Evolutionary conservation across 805 yeast species (phyloP).

Genomic region (Dipodascus geniculatus): DNA sequence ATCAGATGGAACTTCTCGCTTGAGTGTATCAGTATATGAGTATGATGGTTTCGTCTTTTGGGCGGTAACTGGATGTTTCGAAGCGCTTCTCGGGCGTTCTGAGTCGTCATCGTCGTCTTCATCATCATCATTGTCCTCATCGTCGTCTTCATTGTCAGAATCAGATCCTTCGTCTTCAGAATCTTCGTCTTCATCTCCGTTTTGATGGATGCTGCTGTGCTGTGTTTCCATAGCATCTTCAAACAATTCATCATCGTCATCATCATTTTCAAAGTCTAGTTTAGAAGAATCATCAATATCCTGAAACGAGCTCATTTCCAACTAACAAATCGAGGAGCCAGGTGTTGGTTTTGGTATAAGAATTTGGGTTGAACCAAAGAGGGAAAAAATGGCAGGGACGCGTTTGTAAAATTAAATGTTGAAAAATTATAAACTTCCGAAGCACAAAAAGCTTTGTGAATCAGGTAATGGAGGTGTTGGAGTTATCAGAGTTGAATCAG

Average conservation of each 20-base stretch:
- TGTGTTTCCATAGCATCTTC: constrained; percentile 24
- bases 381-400: neutral
- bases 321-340: neutral
- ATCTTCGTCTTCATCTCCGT: constrained; percentile 13
- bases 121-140: constrained; percentile 13
- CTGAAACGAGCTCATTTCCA: constrained; percentile 2
- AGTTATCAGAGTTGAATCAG: too few relatives aligned
- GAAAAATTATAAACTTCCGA: neutral
- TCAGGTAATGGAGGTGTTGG: too few relatives aligned
- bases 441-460: too few relatives aligned
- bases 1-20: constrained; percentile 10
- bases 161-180: constrained; percentile 13
- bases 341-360: neutral
- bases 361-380: neutral
- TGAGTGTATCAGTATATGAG: constrained; percentile 11
- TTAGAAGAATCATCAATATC: constrained; percentile 6
- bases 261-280: constrained; percentile 9
- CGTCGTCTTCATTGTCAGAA: constrained; percentile 16
- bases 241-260: constrained; percentile 20
- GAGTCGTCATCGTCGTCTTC: constrained; percentile 8
- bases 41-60: constrained; percentile 14
- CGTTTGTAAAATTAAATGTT: neutral
- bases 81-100: constrained; percentile 8
- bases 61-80: constrained; percentile 5
- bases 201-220: constrained; percentile 16